Percentiles rank a stretch among this genome's conserved stretches.
phyloP scores from a whole-genome alignment of 2,329 filamentous ascomycete species.

The Metarhizium robertsii region DNA sequence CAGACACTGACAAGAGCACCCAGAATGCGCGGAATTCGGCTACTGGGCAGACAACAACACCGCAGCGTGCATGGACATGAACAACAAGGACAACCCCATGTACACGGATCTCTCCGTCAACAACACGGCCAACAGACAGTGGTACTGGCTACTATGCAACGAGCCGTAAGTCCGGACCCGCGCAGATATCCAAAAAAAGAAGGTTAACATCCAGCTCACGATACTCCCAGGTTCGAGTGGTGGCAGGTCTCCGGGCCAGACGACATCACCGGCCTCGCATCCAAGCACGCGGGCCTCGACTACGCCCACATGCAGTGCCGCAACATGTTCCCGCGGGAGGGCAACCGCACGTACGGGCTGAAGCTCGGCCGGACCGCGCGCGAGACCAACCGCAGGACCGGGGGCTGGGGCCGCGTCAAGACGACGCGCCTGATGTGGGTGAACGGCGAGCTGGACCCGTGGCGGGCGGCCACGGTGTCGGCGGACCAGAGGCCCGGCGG shows the following conservation, averaged over 20 bases:
- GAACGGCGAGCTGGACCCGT: neutral
- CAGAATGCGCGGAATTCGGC: constrained; percentile 36
- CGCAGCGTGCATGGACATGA: constrained; percentile 4
- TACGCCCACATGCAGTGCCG: constrained; percentile 44
- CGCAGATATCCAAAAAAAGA: neutral
- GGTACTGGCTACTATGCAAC: constrained; percentile 54
- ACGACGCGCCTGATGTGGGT: neutral
- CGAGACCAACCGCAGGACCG: no score
- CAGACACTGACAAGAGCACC: neutral
- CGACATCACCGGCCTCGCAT: constrained; percentile 37
- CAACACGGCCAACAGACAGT: constrained; percentile 41
- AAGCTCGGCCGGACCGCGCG: no score
- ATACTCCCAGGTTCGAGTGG: constrained; percentile 11
- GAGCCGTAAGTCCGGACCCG: constrained; percentile 32
- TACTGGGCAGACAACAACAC: constrained; percentile 30
- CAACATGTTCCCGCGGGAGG: constrained; percentile 36
- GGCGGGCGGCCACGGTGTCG: no score
- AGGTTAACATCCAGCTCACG: neutral
- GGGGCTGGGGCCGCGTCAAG: neutral
- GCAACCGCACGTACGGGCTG: no score
- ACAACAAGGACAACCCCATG: constrained; percentile 25
- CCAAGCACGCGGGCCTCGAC: constrained; percentile 33
- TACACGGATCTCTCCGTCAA: constrained; percentile 38
- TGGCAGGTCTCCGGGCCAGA: constrained; percentile 3
- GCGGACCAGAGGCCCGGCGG: no score